Evolutionary conservation across 805 yeast genomes (phyloP), one percentile per base, ranked within the genome.

Genomic region (Blastobotrys peoriensis): DNA sequence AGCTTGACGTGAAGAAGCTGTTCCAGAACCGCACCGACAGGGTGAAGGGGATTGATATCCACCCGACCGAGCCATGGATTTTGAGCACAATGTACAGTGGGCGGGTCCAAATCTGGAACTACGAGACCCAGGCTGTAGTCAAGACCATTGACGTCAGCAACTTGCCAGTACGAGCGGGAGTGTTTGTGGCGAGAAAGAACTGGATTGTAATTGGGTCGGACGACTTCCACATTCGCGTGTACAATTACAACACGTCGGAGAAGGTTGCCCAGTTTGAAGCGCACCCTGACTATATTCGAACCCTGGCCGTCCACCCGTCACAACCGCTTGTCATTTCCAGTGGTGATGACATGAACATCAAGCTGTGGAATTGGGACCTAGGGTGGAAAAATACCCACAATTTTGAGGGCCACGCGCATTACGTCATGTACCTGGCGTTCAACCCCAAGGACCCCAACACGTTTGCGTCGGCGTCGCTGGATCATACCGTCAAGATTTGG

Each of bases 401-500:
- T 30, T 93, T 85, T 63, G 96, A 86, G 66, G 98, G 98, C 47
- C 98, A 93, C 66, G 86, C 80, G 63, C 96, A 93, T 66, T 93
- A 84, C 64, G 89, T 93, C 43, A 88, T 93, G 96, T 79, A 87
- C 44, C 78, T 93, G 43, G 88, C 93, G 38, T 86, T 93, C 73
- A 93, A 93, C 68, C 98, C 98, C 47, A 93, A 91, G 68, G 98
- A 93, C 66, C 87, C 96, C 54, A 88, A 84, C 68, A 91, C 97
- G 33, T 93, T 93, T 74, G 99, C 98, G 1, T 84, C 96, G 13
- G 96, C 96, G 10, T 89, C 96, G 69, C 73, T 93, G 58, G 99
- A 93, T 67, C 82, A 94, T 58, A 89, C 98, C 16, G 96, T 93
- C 46, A 93, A 91, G 66, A 84, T 93, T 51, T 93, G 99, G 99